These are phyloP conservation scores for Chlorella sp. DNA, from an alignment of 139 green algal species.

Conservation along the genomic window DNA sequence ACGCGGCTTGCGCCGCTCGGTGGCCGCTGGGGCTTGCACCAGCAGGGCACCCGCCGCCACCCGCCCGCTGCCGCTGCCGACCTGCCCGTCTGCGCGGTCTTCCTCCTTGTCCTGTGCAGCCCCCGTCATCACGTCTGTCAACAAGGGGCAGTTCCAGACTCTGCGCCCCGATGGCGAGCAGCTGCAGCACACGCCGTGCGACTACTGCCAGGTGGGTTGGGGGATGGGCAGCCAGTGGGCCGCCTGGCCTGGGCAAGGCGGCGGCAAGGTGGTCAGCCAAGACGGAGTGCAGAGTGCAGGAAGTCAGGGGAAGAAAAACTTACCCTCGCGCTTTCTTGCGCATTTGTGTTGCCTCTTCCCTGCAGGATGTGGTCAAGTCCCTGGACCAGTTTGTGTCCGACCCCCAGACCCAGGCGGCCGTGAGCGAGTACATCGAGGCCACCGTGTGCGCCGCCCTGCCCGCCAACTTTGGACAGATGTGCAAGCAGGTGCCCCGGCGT, in stretches of 20 bases:
- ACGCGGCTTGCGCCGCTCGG: neutral
- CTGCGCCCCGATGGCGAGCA: neutral
- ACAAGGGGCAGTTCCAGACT: neutral
- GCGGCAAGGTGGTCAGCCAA: neutral
- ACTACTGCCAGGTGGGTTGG: slow-evolving; percentile 17
- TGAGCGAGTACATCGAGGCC: neutral
- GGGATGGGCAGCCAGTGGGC: neutral
- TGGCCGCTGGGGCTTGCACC: too few relatives aligned
- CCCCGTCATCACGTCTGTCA: slow-evolving; percentile 12
- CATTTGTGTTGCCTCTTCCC: neutral
- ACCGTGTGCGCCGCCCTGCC: slow-evolving; percentile 23
- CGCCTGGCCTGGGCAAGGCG: neutral
- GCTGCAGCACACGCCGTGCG: neutral
- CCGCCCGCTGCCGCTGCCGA: neutral
- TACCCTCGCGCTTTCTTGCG: neutral
- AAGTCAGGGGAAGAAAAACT: too few relatives aligned
- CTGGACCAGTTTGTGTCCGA: slow-evolving; percentile 14
- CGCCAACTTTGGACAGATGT: slow-evolving; percentile 8
- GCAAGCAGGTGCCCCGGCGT: slow-evolving; percentile 8
- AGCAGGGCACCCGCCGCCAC: too few relatives aligned
- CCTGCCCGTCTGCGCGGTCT: neutral
- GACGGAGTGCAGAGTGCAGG: neutral
- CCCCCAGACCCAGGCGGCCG: slow-evolving; percentile 21
- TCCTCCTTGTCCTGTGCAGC: neutral
- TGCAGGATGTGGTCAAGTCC: slow-evolving; percentile 20